These are phyloP conservation scores for Fraxinus excelsior DNA, from an alignment of 257 asterid species.

Conservation along the genomic window DNA sequence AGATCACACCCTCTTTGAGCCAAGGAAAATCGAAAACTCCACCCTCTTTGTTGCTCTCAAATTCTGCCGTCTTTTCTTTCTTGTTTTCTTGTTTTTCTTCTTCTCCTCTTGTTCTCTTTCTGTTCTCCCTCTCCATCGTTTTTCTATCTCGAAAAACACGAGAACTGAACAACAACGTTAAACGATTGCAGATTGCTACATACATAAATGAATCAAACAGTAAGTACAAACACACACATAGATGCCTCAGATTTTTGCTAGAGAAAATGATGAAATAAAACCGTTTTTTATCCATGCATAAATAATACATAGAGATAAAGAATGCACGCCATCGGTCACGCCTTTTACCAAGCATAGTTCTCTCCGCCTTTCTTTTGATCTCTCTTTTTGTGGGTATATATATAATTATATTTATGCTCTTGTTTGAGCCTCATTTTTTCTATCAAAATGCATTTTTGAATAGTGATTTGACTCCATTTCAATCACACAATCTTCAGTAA, in stretches of 20 bases:
- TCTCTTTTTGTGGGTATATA: not conserved
- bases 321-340: not conserved
- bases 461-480: too few relatives aligned
- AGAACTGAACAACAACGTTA: not conserved
- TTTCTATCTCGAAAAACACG: not conserved
- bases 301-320: not conserved
- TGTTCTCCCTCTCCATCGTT: not conserved
- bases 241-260: too few relatives aligned
- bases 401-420: too few relatives aligned
- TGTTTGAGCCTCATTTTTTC: too few relatives aligned
- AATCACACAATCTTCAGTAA: too few relatives aligned
- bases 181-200: not conserved
- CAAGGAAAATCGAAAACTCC: constrained; percentile 12
- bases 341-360: not conserved
- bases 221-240: too few relatives aligned
- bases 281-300: not conserved
- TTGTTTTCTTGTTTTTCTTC: not conserved
- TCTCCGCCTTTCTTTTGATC: not conserved
- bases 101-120: not conserved
- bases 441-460: too few relatives aligned
- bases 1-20: constrained; percentile 2
- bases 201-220: not conserved
- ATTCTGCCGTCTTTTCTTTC: not conserved
- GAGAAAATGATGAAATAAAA: not conserved
- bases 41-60: not conserved